phyloP scores from a whole-genome alignment of 2,329 filamentous ascomycete genomes.

The Eutypa lata region DNA sequence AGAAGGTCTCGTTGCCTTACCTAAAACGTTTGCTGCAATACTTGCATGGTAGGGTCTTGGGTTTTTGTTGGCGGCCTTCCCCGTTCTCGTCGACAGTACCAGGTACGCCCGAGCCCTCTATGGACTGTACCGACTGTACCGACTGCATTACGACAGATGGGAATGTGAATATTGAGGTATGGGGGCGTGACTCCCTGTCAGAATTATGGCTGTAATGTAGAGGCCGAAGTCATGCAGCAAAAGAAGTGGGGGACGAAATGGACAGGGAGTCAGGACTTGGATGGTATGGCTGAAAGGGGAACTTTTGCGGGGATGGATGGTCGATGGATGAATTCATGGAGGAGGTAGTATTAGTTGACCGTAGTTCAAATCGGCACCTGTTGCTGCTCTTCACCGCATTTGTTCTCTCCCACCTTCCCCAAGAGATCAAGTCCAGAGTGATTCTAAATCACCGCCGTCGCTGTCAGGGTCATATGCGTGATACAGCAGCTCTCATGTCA shows the following conservation, averaged over 20 bases:
- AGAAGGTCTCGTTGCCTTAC: constrained; percentile 36
- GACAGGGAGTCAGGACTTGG: constrained; percentile 23
- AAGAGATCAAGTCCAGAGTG: constrained; percentile 13
- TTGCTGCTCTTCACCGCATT: constrained; percentile 18
- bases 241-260: constrained; percentile 30
- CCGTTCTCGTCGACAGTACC: constrained; percentile 42
- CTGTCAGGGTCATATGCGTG: not conserved
- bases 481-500: constrained; percentile 9
- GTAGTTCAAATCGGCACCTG: constrained; percentile 26
- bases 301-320: constrained; percentile 30
- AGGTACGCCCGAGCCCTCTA: constrained; percentile 43
- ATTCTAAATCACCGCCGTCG: constrained; percentile 9
- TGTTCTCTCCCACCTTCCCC: constrained; percentile 11
- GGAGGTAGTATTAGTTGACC: constrained; percentile 26
- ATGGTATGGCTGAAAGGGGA: constrained; percentile 31
- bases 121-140: constrained; percentile 49
- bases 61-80: constrained; percentile 55
- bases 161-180: constrained; percentile 26
- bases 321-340: constrained; percentile 33
- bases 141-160: constrained; percentile 45
- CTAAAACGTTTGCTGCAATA: constrained; percentile 62
- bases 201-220: constrained; percentile 31
- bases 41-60: constrained; percentile 60
- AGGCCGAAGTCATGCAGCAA: constrained; percentile 32
- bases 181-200: constrained; percentile 24